A percentile compares a stretch with the other conserved stretches of the same genome.
phyloP scores from a whole-genome alignment of 2,329 filamentous ascomycete genomes.

The Dothidotthia symphoricarpi region DNA sequence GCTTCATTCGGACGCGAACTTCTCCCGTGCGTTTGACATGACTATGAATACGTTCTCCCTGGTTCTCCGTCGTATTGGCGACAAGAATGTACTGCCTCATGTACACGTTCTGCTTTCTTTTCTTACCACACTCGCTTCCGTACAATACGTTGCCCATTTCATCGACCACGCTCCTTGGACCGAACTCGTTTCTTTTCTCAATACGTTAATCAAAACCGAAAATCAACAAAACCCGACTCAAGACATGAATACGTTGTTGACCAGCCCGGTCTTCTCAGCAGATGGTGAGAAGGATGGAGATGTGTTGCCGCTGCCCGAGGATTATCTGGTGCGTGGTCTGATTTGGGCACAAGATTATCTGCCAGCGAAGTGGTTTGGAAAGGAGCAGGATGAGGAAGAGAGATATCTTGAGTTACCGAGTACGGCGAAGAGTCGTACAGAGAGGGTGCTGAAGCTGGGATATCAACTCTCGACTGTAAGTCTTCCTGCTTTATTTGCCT shows the following conservation, averaged over 20 bases:
- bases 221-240: slow-evolving; percentile 19
- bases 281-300: slow-evolving; percentile 39
- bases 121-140: slow-evolving; percentile 47
- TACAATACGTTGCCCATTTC: slow-evolving; percentile 33
- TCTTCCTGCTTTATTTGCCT: not conserved
- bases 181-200: slow-evolving; percentile 52
- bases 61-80: slow-evolving; percentile 54
- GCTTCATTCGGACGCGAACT: slow-evolving; percentile 21
- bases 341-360: slow-evolving; percentile 61
- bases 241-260: slow-evolving; percentile 33
- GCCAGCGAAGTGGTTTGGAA: slow-evolving; percentile 60
- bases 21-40: slow-evolving; percentile 43
- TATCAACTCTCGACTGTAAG: slow-evolving; percentile 45
- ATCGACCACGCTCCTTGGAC: slow-evolving; percentile 54
- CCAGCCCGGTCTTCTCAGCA: slow-evolving; percentile 49
- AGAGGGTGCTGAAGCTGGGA: slow-evolving; percentile 60
- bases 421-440: slow-evolving; percentile 57
- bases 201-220: slow-evolving; percentile 48
- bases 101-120: slow-evolving; percentile 64
- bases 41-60: slow-evolving; percentile 48
- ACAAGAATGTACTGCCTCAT: slow-evolving; percentile 61
- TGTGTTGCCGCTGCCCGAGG: slow-evolving; percentile 63
- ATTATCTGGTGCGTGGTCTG: slow-evolving; percentile 65
- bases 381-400: slow-evolving; percentile 66
- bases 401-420: slow-evolving; percentile 62